These are phyloP conservation scores for Fusarium sororula DNA, from an alignment of 2,329 filamentous ascomycete species.

Conservation along the genomic window DNA sequence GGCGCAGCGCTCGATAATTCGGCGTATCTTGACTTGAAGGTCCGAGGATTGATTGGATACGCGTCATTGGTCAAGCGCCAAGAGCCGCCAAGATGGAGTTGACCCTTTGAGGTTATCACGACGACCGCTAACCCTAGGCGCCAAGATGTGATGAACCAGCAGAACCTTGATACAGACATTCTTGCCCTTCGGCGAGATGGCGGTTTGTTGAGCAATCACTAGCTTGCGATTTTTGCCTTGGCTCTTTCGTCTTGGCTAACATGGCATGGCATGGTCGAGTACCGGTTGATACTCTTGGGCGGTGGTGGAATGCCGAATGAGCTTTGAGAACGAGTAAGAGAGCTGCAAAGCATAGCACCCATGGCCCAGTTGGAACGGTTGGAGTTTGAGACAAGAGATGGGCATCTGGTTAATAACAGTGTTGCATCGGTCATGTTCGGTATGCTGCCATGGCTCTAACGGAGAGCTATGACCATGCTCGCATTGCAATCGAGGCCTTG, in stretches of 20 bases:
- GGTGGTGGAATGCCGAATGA: slow-evolving; percentile 25
- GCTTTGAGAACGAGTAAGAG: neutral
- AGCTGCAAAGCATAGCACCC: neutral
- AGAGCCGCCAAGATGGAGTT: slow-evolving; percentile 30
- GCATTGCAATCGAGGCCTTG: neutral
- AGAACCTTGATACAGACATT: slow-evolving; percentile 37
- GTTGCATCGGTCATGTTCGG: neutral
- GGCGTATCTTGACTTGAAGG: slow-evolving; percentile 5
- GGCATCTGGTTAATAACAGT: neutral
- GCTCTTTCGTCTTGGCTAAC: neutral
- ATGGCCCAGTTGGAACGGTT: neutral
- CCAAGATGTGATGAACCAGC: slow-evolving; percentile 21
- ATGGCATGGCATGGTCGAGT: neutral
- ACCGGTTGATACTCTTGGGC: neutral
- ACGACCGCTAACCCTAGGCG: slow-evolving; percentile 25
- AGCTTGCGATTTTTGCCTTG: neutral
- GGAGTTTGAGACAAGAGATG: slow-evolving; percentile 2
- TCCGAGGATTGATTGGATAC: slow-evolving; percentile 21
- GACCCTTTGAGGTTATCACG: slow-evolving; percentile 26
- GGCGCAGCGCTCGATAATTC: neutral
- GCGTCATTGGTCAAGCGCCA: slow-evolving; percentile 35
- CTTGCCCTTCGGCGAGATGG: slow-evolving; percentile 28
- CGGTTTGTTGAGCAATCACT: slow-evolving; percentile 26
- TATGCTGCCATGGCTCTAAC: neutral
- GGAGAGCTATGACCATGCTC: neutral